Evolutionary conservation across 352 stramenopile species (phyloP), one percentile per base, ranked within the genome.

Genomic region (Phytophthora citricola): DNA sequence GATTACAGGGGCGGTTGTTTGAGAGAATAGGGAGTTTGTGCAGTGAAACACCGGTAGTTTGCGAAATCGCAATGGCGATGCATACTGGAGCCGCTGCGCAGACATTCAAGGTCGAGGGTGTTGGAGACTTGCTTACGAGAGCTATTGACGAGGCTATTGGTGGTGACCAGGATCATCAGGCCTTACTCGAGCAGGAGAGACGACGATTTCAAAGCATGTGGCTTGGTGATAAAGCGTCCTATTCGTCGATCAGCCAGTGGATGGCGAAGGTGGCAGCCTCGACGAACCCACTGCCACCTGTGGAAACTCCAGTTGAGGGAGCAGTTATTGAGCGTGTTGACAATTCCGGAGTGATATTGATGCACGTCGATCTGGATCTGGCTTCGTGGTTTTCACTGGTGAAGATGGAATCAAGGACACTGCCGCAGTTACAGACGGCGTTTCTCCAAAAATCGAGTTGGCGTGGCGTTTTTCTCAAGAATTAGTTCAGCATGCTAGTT

Each of bases 341-440:
- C 7, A 67, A 50, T 15, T 65, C 63, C 32, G 43, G 67, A 0
- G 68, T 87, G 17, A 5, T 91, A 9, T 43, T 91, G 49, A 31
- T 93, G n/a, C 80, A 90, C 9, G 67, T 87, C 1, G 85, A 93
- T 38, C 62, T 93, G 63, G 85, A 93, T 58, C 41, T 93, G 20
- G 67, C 82, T n/a, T 64, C 87, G 27, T 93, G 85, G 79, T 93
- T 88, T 52, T 78, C 69, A 17, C 66, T 93, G 4, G 47, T 75
- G 14, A 68, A 76, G 24, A n/a, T 11, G 14, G 39, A 63, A 15
- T 46, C 14, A 55, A 43, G 10, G 29, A 32, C 32, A 5, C 39
- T n/a, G 39, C 1, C 6, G 17, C 15, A 31, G 27, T 27, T 3
- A 24, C 12, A 15, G 34, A 62, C 14, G 61, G 12, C 17, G 20